These are phyloP conservation scores for Aureobasidium sp. DNA, from an alignment of 2,329 filamentous ascomycete genomes.

Conservation along the genomic window DNA sequence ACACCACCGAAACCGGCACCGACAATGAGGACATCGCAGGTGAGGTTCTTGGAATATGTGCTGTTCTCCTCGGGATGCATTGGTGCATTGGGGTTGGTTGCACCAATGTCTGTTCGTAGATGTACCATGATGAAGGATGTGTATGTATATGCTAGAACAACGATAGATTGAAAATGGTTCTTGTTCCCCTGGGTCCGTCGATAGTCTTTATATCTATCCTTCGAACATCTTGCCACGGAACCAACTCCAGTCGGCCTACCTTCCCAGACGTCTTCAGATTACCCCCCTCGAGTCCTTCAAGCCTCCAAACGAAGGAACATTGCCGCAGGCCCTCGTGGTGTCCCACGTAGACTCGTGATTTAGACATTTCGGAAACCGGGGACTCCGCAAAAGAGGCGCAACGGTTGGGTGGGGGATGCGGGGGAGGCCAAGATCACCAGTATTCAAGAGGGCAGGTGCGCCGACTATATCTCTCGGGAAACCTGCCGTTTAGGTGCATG, in stretches of 20 bases:
- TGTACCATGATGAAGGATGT: conserved; percentile 18
- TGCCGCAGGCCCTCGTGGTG: background rate
- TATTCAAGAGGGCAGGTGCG: background rate
- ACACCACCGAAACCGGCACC: conserved; percentile 27
- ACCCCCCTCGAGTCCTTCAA: background rate
- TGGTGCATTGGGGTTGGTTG: conserved; percentile 16
- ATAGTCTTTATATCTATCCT: conserved; percentile 15
- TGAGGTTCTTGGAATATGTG: conserved; percentile 25
- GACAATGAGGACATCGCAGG: conserved; percentile 26
- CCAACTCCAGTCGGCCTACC: background rate
- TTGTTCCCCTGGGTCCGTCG: background rate
- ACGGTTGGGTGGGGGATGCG: conserved; percentile 2
- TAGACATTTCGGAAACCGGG: background rate
- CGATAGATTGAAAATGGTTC: background rate
- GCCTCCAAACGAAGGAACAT: background rate
- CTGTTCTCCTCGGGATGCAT: conserved; percentile 7
- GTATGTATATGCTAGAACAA: background rate
- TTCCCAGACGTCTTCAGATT: background rate
- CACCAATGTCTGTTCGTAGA: conserved; percentile 22
- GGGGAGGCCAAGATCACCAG: background rate
- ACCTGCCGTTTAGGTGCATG: background rate
- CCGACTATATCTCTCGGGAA: conserved; percentile 7
- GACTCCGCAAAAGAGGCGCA: background rate
- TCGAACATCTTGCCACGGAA: background rate
- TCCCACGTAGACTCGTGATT: background rate